These are phyloP conservation scores for Pseudoperonospora humuli DNA, from an alignment of 352 stramenopile genomes.

Conservation along the genomic window DNA sequence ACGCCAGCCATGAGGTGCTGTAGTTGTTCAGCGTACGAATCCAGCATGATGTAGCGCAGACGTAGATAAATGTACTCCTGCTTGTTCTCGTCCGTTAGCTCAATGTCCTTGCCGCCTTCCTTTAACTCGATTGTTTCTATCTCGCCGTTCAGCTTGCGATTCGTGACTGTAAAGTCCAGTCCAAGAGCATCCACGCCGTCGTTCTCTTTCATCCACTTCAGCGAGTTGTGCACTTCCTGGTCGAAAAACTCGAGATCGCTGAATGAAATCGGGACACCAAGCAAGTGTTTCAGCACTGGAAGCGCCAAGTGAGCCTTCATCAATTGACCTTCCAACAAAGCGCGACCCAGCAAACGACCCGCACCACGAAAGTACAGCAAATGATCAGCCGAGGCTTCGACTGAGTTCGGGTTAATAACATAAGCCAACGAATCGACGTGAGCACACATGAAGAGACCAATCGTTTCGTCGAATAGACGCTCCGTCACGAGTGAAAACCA, in stretches of 20 bases:
- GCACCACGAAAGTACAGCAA: slow-evolving; percentile 96
- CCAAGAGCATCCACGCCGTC: slow-evolving; percentile 65
- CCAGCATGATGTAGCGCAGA: slow-evolving; percentile 94
- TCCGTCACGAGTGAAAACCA: slow-evolving; percentile 85
- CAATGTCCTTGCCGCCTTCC: slow-evolving; percentile 73
- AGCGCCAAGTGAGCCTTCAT: slow-evolving; percentile 80
- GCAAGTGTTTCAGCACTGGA: slow-evolving; percentile 78
- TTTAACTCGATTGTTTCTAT: slow-evolving; percentile 80
- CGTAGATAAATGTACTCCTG: slow-evolving; percentile 94
- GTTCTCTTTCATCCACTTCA: slow-evolving; percentile 83
- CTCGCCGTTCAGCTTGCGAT: slow-evolving; percentile 67
- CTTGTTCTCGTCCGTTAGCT: slow-evolving; percentile 95
- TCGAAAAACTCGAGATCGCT: slow-evolving; percentile 87
- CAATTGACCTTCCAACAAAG: slow-evolving; percentile 93
- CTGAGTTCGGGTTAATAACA: slow-evolving; percentile 78
- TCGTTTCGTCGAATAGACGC: slow-evolving; percentile 80
- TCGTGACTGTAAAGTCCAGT: slow-evolving; percentile 79
- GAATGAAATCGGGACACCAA: slow-evolving; percentile 84
- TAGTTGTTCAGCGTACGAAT: slow-evolving; percentile 90
- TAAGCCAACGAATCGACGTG: slow-evolving; percentile 76
- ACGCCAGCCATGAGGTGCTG: slow-evolving; percentile 89
- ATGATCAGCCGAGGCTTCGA: slow-evolving; percentile 88
- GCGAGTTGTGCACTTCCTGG: slow-evolving; percentile 74
- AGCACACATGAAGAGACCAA: slow-evolving; percentile 82
- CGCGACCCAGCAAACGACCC: slow-evolving; percentile 92